phyloP scores from a whole-genome alignment of 2,329 filamentous ascomycete species.

The Orbilia brochopaga region DNA sequence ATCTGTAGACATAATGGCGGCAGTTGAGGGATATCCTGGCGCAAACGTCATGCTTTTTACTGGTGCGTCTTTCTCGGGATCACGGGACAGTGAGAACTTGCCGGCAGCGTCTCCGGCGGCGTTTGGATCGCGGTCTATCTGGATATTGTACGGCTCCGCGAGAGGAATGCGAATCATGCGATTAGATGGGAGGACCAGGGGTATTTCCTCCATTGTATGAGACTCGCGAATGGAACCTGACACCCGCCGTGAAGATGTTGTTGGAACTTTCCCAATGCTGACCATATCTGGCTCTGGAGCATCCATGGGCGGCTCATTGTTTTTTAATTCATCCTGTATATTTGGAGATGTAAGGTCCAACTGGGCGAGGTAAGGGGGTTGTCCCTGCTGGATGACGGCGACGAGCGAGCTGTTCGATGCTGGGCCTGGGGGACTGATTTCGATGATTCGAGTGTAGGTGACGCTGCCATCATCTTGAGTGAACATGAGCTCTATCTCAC shows the following conservation, averaged over 20 bases:
- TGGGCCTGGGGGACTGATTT: constrained; percentile 14
- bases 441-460: constrained; percentile 14
- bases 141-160: neutral
- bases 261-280: neutral
- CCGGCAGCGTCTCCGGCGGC: neutral
- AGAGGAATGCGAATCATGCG: constrained; percentile 31
- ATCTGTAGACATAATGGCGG: constrained; percentile 41
- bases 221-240: neutral
- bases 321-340: constrained; percentile 17
- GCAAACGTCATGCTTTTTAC: constrained; percentile 23
- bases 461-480: constrained; percentile 5
- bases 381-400: constrained; percentile 22
- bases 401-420: constrained; percentile 13
- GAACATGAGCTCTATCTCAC: constrained; percentile 8
- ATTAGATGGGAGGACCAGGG: constrained; percentile 2
- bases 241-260: neutral
- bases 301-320: constrained; percentile 3
- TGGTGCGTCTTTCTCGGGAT: constrained; percentile 42
- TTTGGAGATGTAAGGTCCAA: constrained; percentile 11
- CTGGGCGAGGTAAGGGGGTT: constrained; percentile 24
- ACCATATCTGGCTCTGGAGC: neutral
- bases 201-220: neutral
- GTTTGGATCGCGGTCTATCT: constrained; percentile 9
- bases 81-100: constrained; percentile 13
- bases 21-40: constrained; percentile 40